Base-by-base conservation (phyloP, 23 red algal species). In the Agarophyton chilense region DNA sequence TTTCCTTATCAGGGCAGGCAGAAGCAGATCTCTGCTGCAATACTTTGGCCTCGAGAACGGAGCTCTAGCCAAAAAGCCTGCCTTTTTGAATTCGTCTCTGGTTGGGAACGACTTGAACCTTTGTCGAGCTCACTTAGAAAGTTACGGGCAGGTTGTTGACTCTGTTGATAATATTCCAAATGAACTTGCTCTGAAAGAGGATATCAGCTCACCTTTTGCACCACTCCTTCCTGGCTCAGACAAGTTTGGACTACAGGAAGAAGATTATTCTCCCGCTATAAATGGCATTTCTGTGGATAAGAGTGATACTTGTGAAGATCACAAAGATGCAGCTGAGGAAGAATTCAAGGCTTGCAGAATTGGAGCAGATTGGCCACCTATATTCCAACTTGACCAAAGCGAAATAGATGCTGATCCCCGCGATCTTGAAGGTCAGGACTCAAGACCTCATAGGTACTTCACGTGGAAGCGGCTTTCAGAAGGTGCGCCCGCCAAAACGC, bases 41-140 rank as follows among this genome's bases (percentile, higher is more conserved):
- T 68, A 84, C 28, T 64, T 84, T 45, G 61, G 45, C 9, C 80
- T 80, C 16, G 51, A 80, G 77, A 80, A 52, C 13, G 77, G 43
- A 24, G 50, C 21, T 61, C 54, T 80, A 7, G 77, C 77, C 19
- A 28, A 80, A 31, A 80, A 61, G 29, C 77, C 77, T 32, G 19
- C 38, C 17, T 47, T 10, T 7, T 19, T 49, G 21, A 74, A 18
- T 39, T 43, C 40, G 16, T 74, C 68, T 28, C 68, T 46, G n/a
- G 19, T 43, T 31, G 10, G 68, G 1, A 74, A 18, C 24, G 43
- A 74, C 24, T 33, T 74, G 41, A 47, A 74, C 41, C 39, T 47
- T 28, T 49, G 21, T 74, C 68, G 68, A 46, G 32, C 68, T 47
- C 68, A 29, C n/a, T 74, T 74, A 19, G 68, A 74, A 31, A 36